These are phyloP conservation scores for Eremomyces bilateralis DNA, from an alignment of 495 filamentous ascomycete species.

Conservation along the genomic window DNA sequence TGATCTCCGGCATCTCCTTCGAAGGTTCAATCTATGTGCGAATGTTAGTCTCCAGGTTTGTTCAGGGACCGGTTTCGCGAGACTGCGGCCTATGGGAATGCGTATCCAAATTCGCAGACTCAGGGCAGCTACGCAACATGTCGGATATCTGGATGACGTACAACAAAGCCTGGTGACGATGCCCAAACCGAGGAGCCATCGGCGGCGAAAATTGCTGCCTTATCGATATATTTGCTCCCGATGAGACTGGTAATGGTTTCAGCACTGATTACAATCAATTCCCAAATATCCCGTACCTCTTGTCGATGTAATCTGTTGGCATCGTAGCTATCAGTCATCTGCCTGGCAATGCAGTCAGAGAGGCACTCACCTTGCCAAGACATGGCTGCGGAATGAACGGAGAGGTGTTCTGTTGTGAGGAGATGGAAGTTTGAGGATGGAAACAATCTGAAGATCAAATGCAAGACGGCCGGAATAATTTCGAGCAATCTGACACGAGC, in stretches of 20 bases:
- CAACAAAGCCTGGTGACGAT: slow-evolving; percentile 41
- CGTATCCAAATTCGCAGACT: slow-evolving; percentile 22
- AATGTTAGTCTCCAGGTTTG: not conserved
- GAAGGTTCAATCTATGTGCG: slow-evolving; percentile 30
- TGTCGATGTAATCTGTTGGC: no score
- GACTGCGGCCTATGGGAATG: not conserved
- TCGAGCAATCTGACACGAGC: no score
- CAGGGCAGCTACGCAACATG: no score
- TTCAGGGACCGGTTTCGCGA: slow-evolving; percentile 1
- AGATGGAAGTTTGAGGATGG: no score
- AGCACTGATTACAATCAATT: not conserved
- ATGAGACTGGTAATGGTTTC: slow-evolving; percentile 59
- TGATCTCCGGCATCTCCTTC: slow-evolving; percentile 38
- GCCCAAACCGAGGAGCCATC: slow-evolving; percentile 76
- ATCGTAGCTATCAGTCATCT: no score
- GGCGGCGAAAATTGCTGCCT: slow-evolving; percentile 65
- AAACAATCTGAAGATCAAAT: no score
- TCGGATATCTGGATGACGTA: slow-evolving; percentile 26
- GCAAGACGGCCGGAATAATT: no score
- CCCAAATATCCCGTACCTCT: no score
- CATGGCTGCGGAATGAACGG: no score
- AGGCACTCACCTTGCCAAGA: no score
- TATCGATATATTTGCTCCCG: slow-evolving; percentile 61
- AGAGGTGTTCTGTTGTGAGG: no score
- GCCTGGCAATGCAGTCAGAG: no score